Evolutionary conservation across 1,139 yeast genomes (phyloP), one percentile per base, ranked within the genome.

Genomic region (Magnusiomyces ingens): DNA sequence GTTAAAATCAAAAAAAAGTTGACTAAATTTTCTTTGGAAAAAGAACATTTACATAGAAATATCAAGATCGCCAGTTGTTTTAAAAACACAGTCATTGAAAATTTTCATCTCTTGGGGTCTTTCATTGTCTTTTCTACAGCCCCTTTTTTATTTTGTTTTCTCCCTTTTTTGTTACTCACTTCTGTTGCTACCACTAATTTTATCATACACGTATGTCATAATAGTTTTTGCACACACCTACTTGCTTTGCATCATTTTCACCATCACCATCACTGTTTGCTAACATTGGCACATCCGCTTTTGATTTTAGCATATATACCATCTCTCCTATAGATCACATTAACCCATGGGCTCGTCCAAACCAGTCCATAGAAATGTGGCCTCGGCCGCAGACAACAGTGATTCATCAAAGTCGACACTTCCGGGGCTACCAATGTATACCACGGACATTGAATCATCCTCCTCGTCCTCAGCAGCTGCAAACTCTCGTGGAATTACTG

Each of bases 371-470:
- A 12, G 48, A n/a, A 45, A n/a, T 12, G 48, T 45, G 21, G 38
- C 38, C 12, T 29, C 38, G 17, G 12, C 48, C 4, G 11, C 19
- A 12, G 40, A 45, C 22, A 32, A 45, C 19, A 38, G 26, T 32
- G 48, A 32, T 18, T 45, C 19, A 8, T 8, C 13, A 15, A 41
- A 32, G 38, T 45, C 48, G 5, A 12, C 44, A 12, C 15, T 47
- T n/a, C 29, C 43, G 13, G 29, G 49, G 13, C 21, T 47, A 10
- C 49, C 49, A 19, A 47, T 47, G 49, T 47, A 47, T n/a, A 37
- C 43, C 13, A n/a, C 49, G 3, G 49, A 47, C 8, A 29, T 47
- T 13, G 49, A 47, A 4, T 37, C 32, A 2, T 17, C 18, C n/a
- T 8, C 44, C 10, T 29, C 41, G n/a, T 12, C 18, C 4, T 36